Conservation (phyloP, 2,329 filamentous ascomycete genomes). For the Aspergillus pseudoglaucus region DNA sequence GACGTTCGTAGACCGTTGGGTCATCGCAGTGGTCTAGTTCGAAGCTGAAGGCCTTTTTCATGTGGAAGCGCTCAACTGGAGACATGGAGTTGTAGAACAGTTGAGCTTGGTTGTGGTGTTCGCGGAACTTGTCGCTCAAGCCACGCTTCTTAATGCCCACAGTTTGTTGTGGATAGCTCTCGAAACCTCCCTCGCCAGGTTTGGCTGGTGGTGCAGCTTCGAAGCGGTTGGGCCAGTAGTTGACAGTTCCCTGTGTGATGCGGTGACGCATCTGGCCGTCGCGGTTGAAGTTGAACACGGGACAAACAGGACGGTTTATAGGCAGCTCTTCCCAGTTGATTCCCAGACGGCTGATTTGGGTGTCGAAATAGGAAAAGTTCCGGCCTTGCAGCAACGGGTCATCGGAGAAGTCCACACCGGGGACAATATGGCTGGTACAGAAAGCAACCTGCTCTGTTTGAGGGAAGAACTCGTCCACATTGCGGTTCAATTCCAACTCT, state of each 20-base stretch:
- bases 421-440: constrained; percentile 72
- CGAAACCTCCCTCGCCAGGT: constrained; percentile 58
- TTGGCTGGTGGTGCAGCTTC: constrained; percentile 57
- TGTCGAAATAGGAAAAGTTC: constrained; percentile 55
- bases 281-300: constrained; percentile 69
- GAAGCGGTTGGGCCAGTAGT: constrained; percentile 74
- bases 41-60: constrained; percentile 51
- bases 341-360: constrained; percentile 62
- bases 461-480: constrained; percentile 74
- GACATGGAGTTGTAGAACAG: constrained; percentile 72
- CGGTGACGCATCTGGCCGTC: constrained; percentile 68
- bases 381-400: constrained; percentile 69
- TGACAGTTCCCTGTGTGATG: constrained; percentile 66
- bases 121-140: constrained; percentile 65
- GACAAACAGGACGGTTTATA: constrained; percentile 68
- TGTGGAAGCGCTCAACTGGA: constrained; percentile 33
- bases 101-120: constrained; percentile 72
- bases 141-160: constrained; percentile 62
- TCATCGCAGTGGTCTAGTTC: constrained; percentile 59
- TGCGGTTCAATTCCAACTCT: constrained; percentile 71
- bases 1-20: constrained; percentile 64
- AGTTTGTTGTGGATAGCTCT: constrained; percentile 60
- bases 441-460: constrained; percentile 80
- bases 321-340: constrained; percentile 71
- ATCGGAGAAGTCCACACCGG: constrained; percentile 69